These are phyloP conservation scores for Trichoderma koningii DNA, from an alignment of 2,329 filamentous ascomycete species.

Conservation along the genomic window DNA sequence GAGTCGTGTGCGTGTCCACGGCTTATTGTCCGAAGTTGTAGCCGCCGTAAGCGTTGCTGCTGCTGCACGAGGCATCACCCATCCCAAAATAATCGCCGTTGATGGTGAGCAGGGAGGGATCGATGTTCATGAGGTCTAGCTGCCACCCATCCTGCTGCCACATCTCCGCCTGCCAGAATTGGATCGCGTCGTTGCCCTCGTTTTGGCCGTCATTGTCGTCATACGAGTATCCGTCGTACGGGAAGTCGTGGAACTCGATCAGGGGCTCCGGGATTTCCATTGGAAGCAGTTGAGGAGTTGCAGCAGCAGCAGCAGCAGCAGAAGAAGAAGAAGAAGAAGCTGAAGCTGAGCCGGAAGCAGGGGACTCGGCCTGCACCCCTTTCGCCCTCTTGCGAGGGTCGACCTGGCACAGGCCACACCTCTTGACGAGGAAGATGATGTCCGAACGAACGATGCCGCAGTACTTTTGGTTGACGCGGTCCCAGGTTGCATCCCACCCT, in stretches of 20 bases:
- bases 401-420: slow-evolving; percentile 21
- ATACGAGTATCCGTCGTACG: not conserved
- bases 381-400: slow-evolving; percentile 17
- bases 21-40: not conserved
- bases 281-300: not conserved
- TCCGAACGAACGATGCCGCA: slow-evolving; percentile 29
- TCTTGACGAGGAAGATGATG: slow-evolving; percentile 29
- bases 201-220: not conserved
- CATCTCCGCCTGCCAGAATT: not conserved
- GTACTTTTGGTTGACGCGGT: slow-evolving; percentile 23
- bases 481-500: slow-evolving; percentile 30
- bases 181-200: not conserved
- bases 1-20: not conserved
- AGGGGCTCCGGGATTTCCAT: not conserved
- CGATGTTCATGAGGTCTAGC: not conserved
- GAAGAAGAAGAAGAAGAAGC: not conserved
- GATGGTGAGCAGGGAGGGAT: not conserved
- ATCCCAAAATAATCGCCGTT: not conserved
- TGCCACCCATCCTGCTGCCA: not conserved
- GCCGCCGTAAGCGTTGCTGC: not conserved
- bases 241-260: not conserved
- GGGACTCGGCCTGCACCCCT: not conserved
- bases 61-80: not conserved
- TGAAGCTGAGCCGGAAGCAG: not conserved
- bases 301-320: not conserved